A percentile compares a stretch with the other conserved stretches of the same genome.
Conservation (phyloP, 2,329 filamentous ascomycete species). For the Sclerotinia subarctica region DNA sequence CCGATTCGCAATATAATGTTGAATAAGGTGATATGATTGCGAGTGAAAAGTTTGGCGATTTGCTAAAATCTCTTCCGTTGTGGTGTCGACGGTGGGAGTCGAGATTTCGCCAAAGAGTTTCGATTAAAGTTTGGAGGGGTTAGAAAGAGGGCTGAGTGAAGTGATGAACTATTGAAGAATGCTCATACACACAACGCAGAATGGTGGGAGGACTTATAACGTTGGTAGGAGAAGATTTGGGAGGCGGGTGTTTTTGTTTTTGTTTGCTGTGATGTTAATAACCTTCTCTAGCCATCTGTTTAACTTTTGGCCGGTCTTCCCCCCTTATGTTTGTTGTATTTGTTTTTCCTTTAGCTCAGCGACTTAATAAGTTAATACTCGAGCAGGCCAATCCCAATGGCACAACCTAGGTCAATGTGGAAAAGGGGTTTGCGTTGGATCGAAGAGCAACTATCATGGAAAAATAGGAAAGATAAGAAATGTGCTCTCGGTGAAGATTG, state of each 20-base stretch:
- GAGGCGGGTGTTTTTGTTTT: background rate
- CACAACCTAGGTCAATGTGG: background rate
- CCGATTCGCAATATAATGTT: background rate
- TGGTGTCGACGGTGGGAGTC: background rate
- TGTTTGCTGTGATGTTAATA: background rate
- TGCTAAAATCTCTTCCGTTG: background rate
- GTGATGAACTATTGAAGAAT: constrained; percentile 6
- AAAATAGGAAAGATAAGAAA: constrained; percentile 16
- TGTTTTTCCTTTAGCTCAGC: background rate
- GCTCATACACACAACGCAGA: constrained; percentile 12
- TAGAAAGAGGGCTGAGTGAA: constrained; percentile 15
- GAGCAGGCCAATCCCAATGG: background rate
- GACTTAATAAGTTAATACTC: background rate
- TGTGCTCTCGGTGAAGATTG: constrained; percentile 19
- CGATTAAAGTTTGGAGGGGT: background rate
- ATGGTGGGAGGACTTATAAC: background rate
- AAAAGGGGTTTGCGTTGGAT: background rate
- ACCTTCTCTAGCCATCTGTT: background rate
- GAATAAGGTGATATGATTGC: background rate
- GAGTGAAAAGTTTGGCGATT: background rate
- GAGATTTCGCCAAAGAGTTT: constrained; percentile 3
- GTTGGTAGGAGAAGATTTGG: background rate
- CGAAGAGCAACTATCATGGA: constrained; percentile 5
- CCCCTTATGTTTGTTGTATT: background rate
- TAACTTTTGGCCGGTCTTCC: background rate